phyloP scores from a whole-genome alignment of 352 stramenopile species.

The Pythium brassicae region DNA sequence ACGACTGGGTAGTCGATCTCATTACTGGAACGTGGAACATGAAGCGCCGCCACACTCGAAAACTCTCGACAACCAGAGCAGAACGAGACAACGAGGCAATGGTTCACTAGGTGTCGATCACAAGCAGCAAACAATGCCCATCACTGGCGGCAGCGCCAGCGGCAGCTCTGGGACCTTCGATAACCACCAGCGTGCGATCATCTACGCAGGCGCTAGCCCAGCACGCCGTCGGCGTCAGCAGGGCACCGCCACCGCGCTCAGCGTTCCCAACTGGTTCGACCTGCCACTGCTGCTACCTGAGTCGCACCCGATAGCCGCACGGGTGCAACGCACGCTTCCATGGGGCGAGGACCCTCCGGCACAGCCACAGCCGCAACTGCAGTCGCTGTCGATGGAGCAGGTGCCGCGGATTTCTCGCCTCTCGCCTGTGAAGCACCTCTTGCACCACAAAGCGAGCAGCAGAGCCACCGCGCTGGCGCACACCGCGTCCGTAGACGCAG shows the following conservation, averaged over 20 bases:
- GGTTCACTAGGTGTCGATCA: too few relatives aligned
- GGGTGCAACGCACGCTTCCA: conserved; percentile 34
- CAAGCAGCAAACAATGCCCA: not conserved
- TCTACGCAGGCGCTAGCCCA: conserved; percentile 22
- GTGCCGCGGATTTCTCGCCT: conserved; percentile 51
- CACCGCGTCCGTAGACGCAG: not conserved
- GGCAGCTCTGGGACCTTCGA: not conserved
- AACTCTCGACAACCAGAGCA: too few relatives aligned
- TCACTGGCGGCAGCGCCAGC: conserved; percentile 4
- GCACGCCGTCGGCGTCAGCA: conserved; percentile 5
- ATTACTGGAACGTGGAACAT: too few relatives aligned
- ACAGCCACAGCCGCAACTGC: not conserved
- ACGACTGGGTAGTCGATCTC: too few relatives aligned
- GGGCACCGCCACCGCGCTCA: not conserved
- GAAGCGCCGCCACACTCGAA: too few relatives aligned
- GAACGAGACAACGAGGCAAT: too few relatives aligned
- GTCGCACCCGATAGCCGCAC: conserved; percentile 25
- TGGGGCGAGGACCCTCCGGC: not conserved
- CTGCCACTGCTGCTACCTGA: conserved; percentile 54
- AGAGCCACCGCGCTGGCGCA: conserved; percentile 4
- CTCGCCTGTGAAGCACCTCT: conserved; percentile 11
- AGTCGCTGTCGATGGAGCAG: conserved; percentile 1
- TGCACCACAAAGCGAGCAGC: conserved; percentile 8
- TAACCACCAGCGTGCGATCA: conserved; percentile 24
- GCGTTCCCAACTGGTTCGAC: conserved; percentile 56